Conservation (phyloP, 2,329 filamentous ascomycete genomes). For the Colletotrichum sp. region DNA sequence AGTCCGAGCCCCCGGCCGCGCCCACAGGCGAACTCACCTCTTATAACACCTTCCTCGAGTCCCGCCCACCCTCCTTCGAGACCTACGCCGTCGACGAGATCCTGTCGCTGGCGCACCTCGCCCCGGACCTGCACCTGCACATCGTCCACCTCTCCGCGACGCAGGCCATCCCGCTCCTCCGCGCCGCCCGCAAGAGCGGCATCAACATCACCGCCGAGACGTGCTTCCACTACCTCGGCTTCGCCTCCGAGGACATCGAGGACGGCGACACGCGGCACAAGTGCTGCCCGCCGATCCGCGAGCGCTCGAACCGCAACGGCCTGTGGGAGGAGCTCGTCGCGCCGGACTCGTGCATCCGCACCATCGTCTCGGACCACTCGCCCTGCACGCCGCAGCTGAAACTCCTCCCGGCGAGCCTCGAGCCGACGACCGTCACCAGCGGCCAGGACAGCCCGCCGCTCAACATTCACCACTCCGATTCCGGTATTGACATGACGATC, state of each 20-base stretch:
- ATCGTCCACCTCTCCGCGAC: conserved; percentile 94
- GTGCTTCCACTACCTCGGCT: conserved; percentile 91
- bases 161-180: conserved; percentile 83
- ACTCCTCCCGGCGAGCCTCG: conserved; percentile 76
- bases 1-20: conserved; percentile 70
- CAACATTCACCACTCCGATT: conserved; percentile 54
- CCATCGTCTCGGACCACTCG: conserved; percentile 93
- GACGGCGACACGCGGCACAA: conserved; percentile 92
- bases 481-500: conserved; percentile 54
- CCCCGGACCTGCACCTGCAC: conserved; percentile 84
- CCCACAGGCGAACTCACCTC: conserved; percentile 75
- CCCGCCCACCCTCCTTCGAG: conserved; percentile 87
- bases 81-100: conserved; percentile 91
- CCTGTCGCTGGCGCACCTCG: conserved; percentile 78
- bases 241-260: conserved; percentile 81
- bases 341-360: conserved; percentile 81
- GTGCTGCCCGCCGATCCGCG: conserved; percentile 91
- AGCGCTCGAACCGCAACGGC: conserved; percentile 79
- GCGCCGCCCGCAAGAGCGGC: conserved; percentile 73
- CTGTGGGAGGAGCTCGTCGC: conserved; percentile 84
- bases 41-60: conserved; percentile 91
- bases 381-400: conserved; percentile 96
- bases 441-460: conserved; percentile 18
- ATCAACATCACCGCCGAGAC: conserved; percentile 93
- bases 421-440: background rate